Evolutionary conservation across 2,329 filamentous ascomycete species (phyloP), one percentile per base, ranked within the genome.

Genomic region (Penicillium sp.): DNA sequence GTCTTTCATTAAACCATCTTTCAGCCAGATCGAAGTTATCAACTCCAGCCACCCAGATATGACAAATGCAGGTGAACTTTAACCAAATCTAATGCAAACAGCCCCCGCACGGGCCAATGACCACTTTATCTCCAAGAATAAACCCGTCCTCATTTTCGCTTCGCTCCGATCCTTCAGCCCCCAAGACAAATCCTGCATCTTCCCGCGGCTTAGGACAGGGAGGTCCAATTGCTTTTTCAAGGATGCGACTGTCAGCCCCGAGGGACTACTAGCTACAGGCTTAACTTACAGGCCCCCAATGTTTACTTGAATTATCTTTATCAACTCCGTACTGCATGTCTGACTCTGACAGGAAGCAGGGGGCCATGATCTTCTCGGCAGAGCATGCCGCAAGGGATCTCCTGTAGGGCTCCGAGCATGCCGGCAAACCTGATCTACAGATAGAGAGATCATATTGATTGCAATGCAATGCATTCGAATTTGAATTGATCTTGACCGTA

Each of bases 321-420:
- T 51, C 24, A 19, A 39, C 24, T 33, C 31, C 31, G 35, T 11
- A 21, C 43, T 41, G 53, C 47, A 58, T 60, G 60, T 58, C 52
- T 60, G 60, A 60, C 58, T 58, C 52, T 60, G 60, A 60, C 60
- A 60, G 60, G 39, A 60, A 60, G 58, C 53, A 60, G 58, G 60
- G 60, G 58, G 44, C 19, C 37, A 22, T n/a, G 49, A 57, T 57
- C 55, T 55, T 47, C 49, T 47, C 52, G 46, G 46, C 43, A 52
- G 33, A 45, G 47, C 54, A 52, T 60, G 58, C 29, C 50, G 56
- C 53, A 41, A 55, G 53, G 22, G 41, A 59, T 58, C 58, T 51
- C 55, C 60, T 60, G 53, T 58, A 41, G 39, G 39, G 39, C 39
- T 13, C 39, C 39, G 39, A 45, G 50, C 51, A 55, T 53, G 60